phyloP scores from a whole-genome alignment of 805 yeast genomes.

The Kuraishia hungarica region DNA sequence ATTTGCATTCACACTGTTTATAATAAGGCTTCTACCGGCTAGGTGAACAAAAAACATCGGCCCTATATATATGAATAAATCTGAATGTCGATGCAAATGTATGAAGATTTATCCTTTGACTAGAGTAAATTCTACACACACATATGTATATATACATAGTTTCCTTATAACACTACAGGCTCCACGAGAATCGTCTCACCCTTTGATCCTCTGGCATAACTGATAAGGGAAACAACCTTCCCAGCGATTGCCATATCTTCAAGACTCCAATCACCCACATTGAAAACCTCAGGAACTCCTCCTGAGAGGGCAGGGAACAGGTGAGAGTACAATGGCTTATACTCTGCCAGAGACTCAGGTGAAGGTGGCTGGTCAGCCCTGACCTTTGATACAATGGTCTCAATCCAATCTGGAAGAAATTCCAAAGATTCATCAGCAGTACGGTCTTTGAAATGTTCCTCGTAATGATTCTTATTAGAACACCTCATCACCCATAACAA shows the following conservation, averaged over 20 bases:
- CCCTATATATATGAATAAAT: background rate
- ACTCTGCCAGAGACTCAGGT: slow-evolving; percentile 45
- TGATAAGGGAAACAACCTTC: slow-evolving; percentile 20
- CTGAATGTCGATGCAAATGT: background rate
- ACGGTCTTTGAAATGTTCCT: slow-evolving; percentile 5
- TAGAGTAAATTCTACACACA: background rate
- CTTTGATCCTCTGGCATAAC: slow-evolving; percentile 16
- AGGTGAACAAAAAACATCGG: background rate
- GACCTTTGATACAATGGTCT: background rate
- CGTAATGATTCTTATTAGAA: slow-evolving; percentile 32
- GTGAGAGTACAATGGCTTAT: slow-evolving; percentile 38
- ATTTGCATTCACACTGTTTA: slow-evolving; percentile 11
- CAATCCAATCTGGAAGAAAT: slow-evolving; percentile 45
- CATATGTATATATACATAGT: no score
- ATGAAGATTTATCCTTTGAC: background rate
- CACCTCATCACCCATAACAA: slow-evolving; percentile 57
- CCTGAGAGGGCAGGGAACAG: slow-evolving; percentile 18
- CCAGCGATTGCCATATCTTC: slow-evolving; percentile 36
- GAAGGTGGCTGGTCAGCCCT: slow-evolving; percentile 23
- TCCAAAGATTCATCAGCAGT: slow-evolving; percentile 16
- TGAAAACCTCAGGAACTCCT: slow-evolving; percentile 29
- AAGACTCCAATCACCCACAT: slow-evolving; percentile 39
- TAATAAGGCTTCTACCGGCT: slow-evolving; percentile 1
- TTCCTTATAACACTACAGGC: background rate
- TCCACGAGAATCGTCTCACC: background rate